Evolutionary conservation across 106 monocot genomes (phyloP).

Genomic region (Gastrodia elata): DNA sequence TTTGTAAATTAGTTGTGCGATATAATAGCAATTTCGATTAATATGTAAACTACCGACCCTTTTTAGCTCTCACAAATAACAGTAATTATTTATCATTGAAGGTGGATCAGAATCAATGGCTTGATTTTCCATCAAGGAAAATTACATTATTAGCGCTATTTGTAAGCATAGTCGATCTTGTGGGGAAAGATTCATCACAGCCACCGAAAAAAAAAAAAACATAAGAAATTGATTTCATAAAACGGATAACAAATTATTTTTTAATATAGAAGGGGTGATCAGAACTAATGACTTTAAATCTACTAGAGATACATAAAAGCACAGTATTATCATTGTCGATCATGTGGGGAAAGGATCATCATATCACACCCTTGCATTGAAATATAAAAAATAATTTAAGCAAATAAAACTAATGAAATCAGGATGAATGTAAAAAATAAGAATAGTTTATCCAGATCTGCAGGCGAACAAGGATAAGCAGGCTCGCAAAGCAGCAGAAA

Average conservation of each 20-base stretch:
- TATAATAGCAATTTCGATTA: too few species aligned
- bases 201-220: too few species aligned
- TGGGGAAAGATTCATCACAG: conserved; percentile 27
- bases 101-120: conserved; percentile 30
- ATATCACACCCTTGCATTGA: background rate
- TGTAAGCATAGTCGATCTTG: conserved; percentile 35
- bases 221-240: too few species aligned
- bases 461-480: background rate
- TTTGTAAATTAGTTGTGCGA: too few species aligned
- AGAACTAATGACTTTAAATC: conserved; percentile 18
- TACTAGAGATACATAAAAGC: conserved; percentile 5
- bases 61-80: too few species aligned
- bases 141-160: conserved; percentile 5
- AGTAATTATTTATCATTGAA: too few species aligned
- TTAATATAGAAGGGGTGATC: conserved; percentile 10
- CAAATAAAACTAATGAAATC: too few species aligned
- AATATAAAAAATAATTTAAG: background rate
- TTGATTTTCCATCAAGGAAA: conserved; percentile 9
- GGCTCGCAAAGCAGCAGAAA: background rate
- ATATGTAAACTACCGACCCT: too few species aligned
- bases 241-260: too few species aligned
- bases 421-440: background rate
- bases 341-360: conserved; percentile 17
- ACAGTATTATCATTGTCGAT: conserved; percentile 6
- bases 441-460: conserved; percentile 1